phyloP scores from a whole-genome alignment of 768 basidiomycete genomes.

The Tulasnella sp. region DNA sequence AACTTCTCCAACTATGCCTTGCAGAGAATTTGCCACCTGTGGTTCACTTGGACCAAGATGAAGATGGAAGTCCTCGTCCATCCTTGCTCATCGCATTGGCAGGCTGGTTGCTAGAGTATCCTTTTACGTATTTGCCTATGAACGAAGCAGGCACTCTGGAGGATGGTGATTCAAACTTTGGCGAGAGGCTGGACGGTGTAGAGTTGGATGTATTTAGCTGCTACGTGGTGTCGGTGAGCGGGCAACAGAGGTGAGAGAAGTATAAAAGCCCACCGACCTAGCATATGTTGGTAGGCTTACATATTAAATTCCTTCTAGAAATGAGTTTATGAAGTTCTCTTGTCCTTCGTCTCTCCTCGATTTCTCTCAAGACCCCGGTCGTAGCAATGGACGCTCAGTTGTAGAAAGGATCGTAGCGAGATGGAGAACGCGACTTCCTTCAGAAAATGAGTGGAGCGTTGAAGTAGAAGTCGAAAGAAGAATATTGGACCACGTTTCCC shows the following conservation, averaged over 20 bases:
- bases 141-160: not conserved
- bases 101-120: conserved; percentile 5
- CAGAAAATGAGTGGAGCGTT: not conserved
- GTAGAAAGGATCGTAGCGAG: not conserved
- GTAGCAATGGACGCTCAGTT: not conserved
- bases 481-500: not conserved
- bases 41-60: not conserved
- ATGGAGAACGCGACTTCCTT: not conserved
- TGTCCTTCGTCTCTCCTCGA: not conserved
- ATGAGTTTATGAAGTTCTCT: not conserved
- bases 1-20: not conserved
- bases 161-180: not conserved
- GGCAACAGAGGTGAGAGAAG: not conserved
- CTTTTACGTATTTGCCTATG: not conserved
- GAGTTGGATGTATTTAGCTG: not conserved
- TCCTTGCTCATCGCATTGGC: not conserved
- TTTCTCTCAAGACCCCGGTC: not conserved
- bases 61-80: not conserved
- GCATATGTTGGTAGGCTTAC: not conserved
- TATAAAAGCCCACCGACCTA: not conserved
- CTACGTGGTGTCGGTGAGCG: not conserved
- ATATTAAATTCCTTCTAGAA: not conserved
- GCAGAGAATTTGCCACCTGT: not conserved
- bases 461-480: not conserved
- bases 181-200: not conserved